Percentiles rank a stretch among this genome's conserved stretches.
These are phyloP conservation scores for Salvia hispanica DNA, from an alignment of 257 asterid species.

Conservation along the genomic window DNA sequence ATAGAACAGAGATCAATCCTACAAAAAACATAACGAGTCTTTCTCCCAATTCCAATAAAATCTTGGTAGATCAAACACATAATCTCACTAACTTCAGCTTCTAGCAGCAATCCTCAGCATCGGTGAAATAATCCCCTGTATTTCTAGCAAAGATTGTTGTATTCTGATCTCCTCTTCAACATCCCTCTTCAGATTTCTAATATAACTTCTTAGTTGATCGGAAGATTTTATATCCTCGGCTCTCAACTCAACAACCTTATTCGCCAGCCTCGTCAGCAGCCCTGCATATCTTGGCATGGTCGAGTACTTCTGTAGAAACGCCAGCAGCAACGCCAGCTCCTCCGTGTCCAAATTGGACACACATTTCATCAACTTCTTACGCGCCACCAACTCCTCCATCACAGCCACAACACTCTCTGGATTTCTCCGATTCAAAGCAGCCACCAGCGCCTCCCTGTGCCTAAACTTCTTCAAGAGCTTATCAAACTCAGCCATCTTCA, in stretches of 20 bases:
- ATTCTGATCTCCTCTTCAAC: slow-evolving; percentile 81
- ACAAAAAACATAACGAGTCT: slow-evolving; percentile 19
- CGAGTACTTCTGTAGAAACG: slow-evolving; percentile 72
- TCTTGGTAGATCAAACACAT: slow-evolving; percentile 1
- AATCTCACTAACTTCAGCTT: slow-evolving; percentile 41
- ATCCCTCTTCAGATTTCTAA: slow-evolving; percentile 80
- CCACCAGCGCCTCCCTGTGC: slow-evolving; percentile 81
- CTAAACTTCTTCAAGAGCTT: slow-evolving; percentile 75
- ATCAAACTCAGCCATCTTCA: slow-evolving; percentile 74
- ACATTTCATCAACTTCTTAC: slow-evolving; percentile 72
- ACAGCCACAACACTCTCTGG: slow-evolving; percentile 80
- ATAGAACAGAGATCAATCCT: slow-evolving; percentile 11
- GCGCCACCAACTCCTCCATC: slow-evolving; percentile 86
- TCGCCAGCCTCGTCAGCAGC: slow-evolving; percentile 52
- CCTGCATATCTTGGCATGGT: slow-evolving; percentile 74
- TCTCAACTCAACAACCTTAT: slow-evolving; percentile 72
- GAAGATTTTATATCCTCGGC: slow-evolving; percentile 65
- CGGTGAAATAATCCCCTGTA: slow-evolving; percentile 83
- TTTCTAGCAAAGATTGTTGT: slow-evolving; percentile 72
- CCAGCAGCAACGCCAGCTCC: slow-evolving; percentile 67
- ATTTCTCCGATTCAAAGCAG: slow-evolving; percentile 58
- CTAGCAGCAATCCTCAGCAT: slow-evolving; percentile 76
- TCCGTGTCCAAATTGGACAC: slow-evolving; percentile 63
- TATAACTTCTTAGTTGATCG: slow-evolving; percentile 44
- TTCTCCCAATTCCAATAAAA: slow-evolving; percentile 20